These are phyloP conservation scores for Inga laurina DNA, from an alignment of 306 rosid genomes.

Conservation along the genomic window DNA sequence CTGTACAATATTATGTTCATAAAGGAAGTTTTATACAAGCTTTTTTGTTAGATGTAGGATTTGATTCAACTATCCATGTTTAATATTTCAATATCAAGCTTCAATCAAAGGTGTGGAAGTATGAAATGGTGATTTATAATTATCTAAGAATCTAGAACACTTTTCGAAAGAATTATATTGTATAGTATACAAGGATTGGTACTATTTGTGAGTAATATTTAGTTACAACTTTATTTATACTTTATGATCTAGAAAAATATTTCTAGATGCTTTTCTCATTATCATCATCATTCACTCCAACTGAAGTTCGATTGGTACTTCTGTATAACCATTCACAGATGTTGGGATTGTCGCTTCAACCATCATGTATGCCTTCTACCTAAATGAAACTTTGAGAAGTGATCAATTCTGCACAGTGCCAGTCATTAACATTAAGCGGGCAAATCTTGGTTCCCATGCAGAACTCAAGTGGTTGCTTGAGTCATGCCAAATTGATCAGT, in stretches of 20 bases:
- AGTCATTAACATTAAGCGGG: conserved; percentile 73
- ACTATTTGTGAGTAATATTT: not conserved
- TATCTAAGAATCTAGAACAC: not conserved
- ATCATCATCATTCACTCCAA: not conserved
- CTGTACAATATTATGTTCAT: not conserved
- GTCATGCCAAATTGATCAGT: conserved; percentile 77
- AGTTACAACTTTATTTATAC: not conserved
- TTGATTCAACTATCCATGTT: not conserved
- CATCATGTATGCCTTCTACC: conserved; percentile 79
- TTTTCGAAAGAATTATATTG: not conserved
- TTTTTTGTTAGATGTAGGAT: not conserved
- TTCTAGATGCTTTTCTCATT: conserved; percentile 1
- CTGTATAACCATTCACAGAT: conserved; percentile 48
- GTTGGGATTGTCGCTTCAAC: conserved; percentile 73
- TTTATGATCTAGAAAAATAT: not conserved
- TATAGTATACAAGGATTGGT: not conserved
- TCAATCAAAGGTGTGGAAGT: not conserved
- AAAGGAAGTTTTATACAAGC: not conserved
- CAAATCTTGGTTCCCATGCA: conserved; percentile 61
- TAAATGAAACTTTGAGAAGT: conserved; percentile 47
- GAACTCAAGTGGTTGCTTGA: conserved; percentile 84
- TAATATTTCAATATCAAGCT: not conserved
- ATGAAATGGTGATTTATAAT: not conserved
- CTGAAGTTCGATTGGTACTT: conserved; percentile 9
- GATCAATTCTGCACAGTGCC: conserved; percentile 70